These are phyloP conservation scores for Hebeloma cylindrosporum DNA, from an alignment of 768 basidiomycete genomes.

Conservation along the genomic window DNA sequence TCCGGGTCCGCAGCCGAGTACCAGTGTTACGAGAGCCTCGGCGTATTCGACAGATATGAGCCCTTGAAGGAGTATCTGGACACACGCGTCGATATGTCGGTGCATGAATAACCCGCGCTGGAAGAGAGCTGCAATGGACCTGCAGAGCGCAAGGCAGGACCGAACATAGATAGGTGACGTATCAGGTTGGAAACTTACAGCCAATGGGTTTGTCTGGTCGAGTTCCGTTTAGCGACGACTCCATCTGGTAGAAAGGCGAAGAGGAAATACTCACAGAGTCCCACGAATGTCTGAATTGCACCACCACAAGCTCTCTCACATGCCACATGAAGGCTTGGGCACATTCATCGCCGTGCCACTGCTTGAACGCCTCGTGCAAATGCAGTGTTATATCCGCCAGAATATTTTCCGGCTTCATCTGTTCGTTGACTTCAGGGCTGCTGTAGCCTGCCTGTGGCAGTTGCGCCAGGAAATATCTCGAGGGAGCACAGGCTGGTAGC, in stretches of 20 bases:
- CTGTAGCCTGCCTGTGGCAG: background rate
- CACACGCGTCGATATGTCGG: slow-evolving; percentile 19
- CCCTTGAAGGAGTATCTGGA: slow-evolving; percentile 18
- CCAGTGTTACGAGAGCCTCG: slow-evolving; percentile 18
- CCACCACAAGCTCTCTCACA: slow-evolving; percentile 18
- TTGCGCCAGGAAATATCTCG: slow-evolving; percentile 3
- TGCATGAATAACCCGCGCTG: slow-evolving; percentile 12
- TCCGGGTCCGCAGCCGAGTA: slow-evolving; percentile 19
- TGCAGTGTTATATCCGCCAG: slow-evolving; percentile 9
- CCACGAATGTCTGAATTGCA: slow-evolving; percentile 16
- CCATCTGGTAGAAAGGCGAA: background rate
- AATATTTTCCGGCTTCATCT: background rate
- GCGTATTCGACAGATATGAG: slow-evolving; percentile 24
- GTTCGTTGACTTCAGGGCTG: background rate
- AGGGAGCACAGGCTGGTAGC: background rate
- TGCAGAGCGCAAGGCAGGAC: slow-evolving; percentile 20
- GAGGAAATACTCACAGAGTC: slow-evolving; percentile 14
- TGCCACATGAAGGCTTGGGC: slow-evolving; percentile 18
- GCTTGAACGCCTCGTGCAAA: slow-evolving; percentile 7
- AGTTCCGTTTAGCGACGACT: background rate
- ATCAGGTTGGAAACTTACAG: slow-evolving; percentile 8
- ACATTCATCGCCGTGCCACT: slow-evolving; percentile 7
- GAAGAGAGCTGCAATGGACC: slow-evolving; percentile 19
- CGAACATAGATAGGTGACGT: slow-evolving; percentile 16
- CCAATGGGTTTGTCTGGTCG: slow-evolving; percentile 6